These are phyloP conservation scores for Neurospora cerealis DNA, from an alignment of 495 filamentous ascomycete species.

Conservation along the genomic window DNA sequence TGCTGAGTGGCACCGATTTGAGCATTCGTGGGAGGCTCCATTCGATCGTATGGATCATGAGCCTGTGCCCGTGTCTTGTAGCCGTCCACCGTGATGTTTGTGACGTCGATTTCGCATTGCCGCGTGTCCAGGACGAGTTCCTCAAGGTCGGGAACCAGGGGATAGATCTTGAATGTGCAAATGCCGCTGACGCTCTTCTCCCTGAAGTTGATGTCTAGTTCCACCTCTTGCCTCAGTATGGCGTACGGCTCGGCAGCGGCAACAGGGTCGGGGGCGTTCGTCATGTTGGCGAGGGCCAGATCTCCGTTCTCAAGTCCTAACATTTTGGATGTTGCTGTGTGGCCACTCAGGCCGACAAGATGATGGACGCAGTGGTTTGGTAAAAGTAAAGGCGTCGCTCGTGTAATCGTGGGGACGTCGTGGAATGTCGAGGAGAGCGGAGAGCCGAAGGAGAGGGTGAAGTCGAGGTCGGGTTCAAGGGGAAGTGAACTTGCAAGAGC, in stretches of 20 bases:
- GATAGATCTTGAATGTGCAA: conserved; percentile 70
- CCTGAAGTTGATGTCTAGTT: conserved; percentile 78
- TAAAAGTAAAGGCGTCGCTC: not conserved
- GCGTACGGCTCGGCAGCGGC: conserved; percentile 24
- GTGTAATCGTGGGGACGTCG: not conserved
- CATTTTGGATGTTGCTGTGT: not conserved
- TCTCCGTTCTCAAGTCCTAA: not conserved
- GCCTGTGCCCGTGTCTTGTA: conserved; percentile 53
- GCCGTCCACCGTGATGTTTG: conserved; percentile 59
- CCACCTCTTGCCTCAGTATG: conserved; percentile 72
- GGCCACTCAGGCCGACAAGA: not conserved
- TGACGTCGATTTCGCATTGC: conserved; percentile 62
- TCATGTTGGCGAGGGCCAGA: not conserved
- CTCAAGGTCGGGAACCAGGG: conserved; percentile 52
- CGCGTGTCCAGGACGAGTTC: conserved; percentile 75
- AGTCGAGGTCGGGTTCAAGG: not conserved
- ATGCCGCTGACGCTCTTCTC: conserved; percentile 65
- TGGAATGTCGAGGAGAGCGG: not conserved
- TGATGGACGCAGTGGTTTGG: not conserved
- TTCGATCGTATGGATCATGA: conserved; percentile 59
- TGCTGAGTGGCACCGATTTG: conserved; percentile 63
- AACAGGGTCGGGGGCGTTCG: conserved; percentile 1
- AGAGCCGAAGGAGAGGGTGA: not conserved
- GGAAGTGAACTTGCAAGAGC: not conserved
- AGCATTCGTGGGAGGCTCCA: conserved; percentile 49